Evolutionary conservation across 352 stramenopile species (phyloP).

Genomic region (Phytopythium helicoides): DNA sequence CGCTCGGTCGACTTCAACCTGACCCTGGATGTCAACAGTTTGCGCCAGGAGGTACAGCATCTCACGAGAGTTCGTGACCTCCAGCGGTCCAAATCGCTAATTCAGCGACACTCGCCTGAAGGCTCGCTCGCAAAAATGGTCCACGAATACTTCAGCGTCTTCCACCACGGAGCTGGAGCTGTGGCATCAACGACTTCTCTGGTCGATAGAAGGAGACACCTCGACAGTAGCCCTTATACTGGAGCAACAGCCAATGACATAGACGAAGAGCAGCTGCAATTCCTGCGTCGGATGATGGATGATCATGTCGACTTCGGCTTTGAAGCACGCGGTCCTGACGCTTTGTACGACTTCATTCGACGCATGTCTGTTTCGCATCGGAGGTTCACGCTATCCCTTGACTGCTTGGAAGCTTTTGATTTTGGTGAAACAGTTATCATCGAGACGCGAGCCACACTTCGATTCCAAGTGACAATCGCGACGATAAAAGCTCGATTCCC

Average conservation of each 20-base stretch:
- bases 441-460: conserved; percentile 8
- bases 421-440: conserved; percentile 16
- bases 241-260: not conserved
- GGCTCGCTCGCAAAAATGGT: conserved; percentile 19
- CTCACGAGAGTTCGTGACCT: conserved; percentile 15
- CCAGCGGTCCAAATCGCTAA: conserved; percentile 12
- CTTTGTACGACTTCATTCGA: conserved; percentile 19
- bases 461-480: conserved; percentile 19
- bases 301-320: conserved; percentile 17
- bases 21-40: conserved; percentile 38
- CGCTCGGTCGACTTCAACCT: conserved; percentile 44
- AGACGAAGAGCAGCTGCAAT: conserved; percentile 12
- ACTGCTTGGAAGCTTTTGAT: conserved; percentile 7
- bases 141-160: conserved; percentile 22
- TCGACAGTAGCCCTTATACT: conserved; percentile 1
- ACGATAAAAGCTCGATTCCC: conserved; percentile 24
- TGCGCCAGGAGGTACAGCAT: conserved; percentile 36
- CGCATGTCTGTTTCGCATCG: conserved; percentile 11
- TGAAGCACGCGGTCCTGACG: conserved; percentile 16
- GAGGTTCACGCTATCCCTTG: conserved; percentile 9
- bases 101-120: conserved; percentile 22
- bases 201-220: too few species aligned
- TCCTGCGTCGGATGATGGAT: conserved; percentile 25
- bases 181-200: not conserved
- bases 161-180: conserved; percentile 12